Evolutionary conservation across 2,329 filamentous ascomycete species (phyloP), one percentile per base, ranked within the genome.

Genomic region (Hypoxylon rubiginosum): DNA sequence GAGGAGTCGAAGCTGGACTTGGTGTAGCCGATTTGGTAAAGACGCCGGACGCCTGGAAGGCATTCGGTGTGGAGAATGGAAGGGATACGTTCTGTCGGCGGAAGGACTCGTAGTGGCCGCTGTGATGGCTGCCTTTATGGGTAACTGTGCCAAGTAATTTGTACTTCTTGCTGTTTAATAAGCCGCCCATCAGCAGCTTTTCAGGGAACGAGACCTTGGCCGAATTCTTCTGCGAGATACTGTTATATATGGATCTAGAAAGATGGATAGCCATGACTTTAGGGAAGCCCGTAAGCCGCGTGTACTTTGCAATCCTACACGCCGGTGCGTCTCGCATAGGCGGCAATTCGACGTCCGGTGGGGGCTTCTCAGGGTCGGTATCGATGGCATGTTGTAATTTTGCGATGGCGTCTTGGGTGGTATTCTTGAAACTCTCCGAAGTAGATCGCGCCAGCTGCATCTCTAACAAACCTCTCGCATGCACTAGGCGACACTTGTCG

Each of bases 81-180:
- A 91, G 82, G 54, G 90, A 88, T 8, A 93, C 81, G 63, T 92
- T 91, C 79, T 98, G 96, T 39, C 96, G 88, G 34, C 96, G 88
- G 79, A 98, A 98, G 0, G 94, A 95, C 78, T 99, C 96, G 81
- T 99, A 99, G 77, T 99, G 96, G 0, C 96, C 96, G 73, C 94
- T 97, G 75, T 97, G 91, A 77, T 99, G 96, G 67, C 92, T 97
- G 39, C 96, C 96, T 75, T 97, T 97, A 77, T 99, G 96, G 21
- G 93, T 97, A 36, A 99, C 93, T 36, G 97, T 88, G 11, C 91
- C 93, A 0, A 97, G 86, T 4, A 99, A 84, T 73, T 90, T 93
- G 80, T 97, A 99, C 76, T 88, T 91, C 69, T 90, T 91, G 74
- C 91, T 90, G 61, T 91, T 87, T 46, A 96, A 80, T 24, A 98